phyloP scores from a whole-genome alignment of 1,284 basidiomycete genomes.

The Afroboletus lepidellus region DNA sequence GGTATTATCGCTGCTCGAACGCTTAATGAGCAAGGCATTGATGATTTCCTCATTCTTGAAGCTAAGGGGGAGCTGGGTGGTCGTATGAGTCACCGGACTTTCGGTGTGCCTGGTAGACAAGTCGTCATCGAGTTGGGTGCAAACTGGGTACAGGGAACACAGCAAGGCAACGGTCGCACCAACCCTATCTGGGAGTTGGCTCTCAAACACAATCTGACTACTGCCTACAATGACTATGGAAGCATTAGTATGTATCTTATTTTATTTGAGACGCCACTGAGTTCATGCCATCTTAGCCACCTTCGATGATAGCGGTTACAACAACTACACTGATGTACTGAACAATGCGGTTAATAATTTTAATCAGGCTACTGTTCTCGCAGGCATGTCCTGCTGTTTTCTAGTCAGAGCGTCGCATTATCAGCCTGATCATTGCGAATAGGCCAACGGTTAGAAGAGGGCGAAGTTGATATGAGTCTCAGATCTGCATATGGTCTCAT shows the following conservation, averaged over 20 bases:
- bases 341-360: constrained; percentile 10
- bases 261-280: not conserved
- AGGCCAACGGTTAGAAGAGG: constrained; percentile 7
- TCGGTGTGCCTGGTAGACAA: constrained; percentile 39
- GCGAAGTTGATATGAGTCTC: constrained; percentile 14
- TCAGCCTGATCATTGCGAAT: not conserved
- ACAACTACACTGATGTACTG: constrained; percentile 12
- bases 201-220: constrained; percentile 53
- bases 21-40: constrained; percentile 51
- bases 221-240: constrained; percentile 42
- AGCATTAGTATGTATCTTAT: constrained; percentile 41
- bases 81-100: constrained; percentile 47
- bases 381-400: not conserved
- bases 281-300: constrained; percentile 5
- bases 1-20: constrained; percentile 65
- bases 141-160: constrained; percentile 72
- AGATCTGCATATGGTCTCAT: constrained; percentile 11
- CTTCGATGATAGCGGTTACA: constrained; percentile 11
- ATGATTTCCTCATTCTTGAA: constrained; percentile 62
- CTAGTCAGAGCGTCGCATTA: not conserved
- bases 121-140: constrained; percentile 58
- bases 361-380: constrained; percentile 2
- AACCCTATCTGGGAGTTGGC: constrained; percentile 63
- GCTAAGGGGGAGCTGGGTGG: constrained; percentile 60
- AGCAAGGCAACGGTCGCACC: constrained; percentile 44